Percentiles rank a stretch among this genome's conserved stretches.
Conservation (phyloP, 1,284 basidiomycete genomes). For the Irpex sp. region DNA sequence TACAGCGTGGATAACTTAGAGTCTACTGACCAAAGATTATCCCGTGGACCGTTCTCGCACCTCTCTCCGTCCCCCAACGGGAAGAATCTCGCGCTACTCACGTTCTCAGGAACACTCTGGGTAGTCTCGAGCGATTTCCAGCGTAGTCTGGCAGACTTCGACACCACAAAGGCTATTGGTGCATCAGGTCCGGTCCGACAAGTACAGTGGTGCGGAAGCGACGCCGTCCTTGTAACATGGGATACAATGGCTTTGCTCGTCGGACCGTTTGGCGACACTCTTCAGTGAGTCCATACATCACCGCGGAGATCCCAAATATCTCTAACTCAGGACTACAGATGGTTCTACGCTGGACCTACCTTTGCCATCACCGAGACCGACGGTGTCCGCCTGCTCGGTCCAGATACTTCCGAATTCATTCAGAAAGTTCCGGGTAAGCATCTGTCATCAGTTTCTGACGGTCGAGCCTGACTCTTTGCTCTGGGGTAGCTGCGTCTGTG, state of each 20-base stretch:
- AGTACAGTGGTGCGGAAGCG: conserved; percentile 96
- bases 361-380: conserved; percentile 85
- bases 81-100: conserved; percentile 86
- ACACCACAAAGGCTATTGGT: conserved; percentile 49
- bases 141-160: conserved; percentile 84
- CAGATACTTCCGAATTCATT: conserved; percentile 83
- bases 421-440: conserved; percentile 85
- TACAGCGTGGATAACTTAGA: conserved; percentile 85
- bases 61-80: conserved; percentile 92
- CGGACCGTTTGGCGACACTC: conserved; percentile 87
- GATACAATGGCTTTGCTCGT: conserved; percentile 78
- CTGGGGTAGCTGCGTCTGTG: conserved; percentile 57
- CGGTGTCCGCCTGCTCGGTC: conserved; percentile 79
- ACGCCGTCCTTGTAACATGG: conserved; percentile 90
- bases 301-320: neutral
- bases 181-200: conserved; percentile 57
- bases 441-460: conserved; percentile 2
- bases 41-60: conserved; percentile 84
- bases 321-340: neutral
- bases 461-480: conserved; percentile 8
- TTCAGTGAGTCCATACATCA: conserved; percentile 57
- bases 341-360: conserved; percentile 64
- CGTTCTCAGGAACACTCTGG: conserved; percentile 72
- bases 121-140: conserved; percentile 94
- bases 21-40: conserved; percentile 83